Evolutionary conservation across 1,284 basidiomycete species (phyloP).

Genomic region (Trametes sp.): DNA sequence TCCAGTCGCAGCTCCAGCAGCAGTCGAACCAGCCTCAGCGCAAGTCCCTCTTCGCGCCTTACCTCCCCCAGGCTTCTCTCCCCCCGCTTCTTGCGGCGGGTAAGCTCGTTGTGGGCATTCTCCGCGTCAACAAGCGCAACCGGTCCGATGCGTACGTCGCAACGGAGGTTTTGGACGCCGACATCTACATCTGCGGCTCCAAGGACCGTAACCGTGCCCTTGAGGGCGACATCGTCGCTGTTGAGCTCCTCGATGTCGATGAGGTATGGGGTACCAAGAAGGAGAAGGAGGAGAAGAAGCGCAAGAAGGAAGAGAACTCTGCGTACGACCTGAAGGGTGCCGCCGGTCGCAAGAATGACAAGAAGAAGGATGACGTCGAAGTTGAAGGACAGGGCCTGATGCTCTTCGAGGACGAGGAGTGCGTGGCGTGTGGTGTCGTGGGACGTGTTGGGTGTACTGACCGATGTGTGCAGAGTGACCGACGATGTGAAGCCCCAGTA

Average conservation of each 20-base stretch:
- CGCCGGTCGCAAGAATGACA: slow-evolving; percentile 91
- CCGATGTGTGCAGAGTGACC: slow-evolving; percentile 70
- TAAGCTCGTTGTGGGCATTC: slow-evolving; percentile 96
- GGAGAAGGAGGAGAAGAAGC: slow-evolving; percentile 99
- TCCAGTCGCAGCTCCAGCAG: slow-evolving; percentile 91
- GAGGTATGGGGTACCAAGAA: slow-evolving; percentile 99
- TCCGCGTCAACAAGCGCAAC: slow-evolving; percentile 99
- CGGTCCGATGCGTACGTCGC: slow-evolving; percentile 99
- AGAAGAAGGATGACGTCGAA: slow-evolving; percentile 99
- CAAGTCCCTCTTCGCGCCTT: slow-evolving; percentile 98
- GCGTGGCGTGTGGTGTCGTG: slow-evolving; percentile 40
- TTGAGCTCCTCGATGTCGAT: slow-evolving; percentile 97
- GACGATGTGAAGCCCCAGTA: slow-evolving; percentile 97
- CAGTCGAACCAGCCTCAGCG: slow-evolving; percentile 91
- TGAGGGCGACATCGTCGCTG: slow-evolving; percentile 98
- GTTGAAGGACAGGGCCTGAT: slow-evolving; percentile 98
- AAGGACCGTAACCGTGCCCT: slow-evolving; percentile 99
- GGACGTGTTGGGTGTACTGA: slow-evolving; percentile 24
- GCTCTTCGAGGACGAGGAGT: slow-evolving; percentile 98
- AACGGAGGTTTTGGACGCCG: slow-evolving; percentile 98
- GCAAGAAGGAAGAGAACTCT: slow-evolving; percentile 99
- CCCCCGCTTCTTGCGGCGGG: slow-evolving; percentile 98
- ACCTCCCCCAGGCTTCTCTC: slow-evolving; percentile 96
- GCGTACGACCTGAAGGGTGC: slow-evolving; percentile 85
- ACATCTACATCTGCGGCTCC: slow-evolving; percentile 98